Conservation (phyloP, 176 grass and related monocot species). For the Triticum dicoccoides region DNA sequence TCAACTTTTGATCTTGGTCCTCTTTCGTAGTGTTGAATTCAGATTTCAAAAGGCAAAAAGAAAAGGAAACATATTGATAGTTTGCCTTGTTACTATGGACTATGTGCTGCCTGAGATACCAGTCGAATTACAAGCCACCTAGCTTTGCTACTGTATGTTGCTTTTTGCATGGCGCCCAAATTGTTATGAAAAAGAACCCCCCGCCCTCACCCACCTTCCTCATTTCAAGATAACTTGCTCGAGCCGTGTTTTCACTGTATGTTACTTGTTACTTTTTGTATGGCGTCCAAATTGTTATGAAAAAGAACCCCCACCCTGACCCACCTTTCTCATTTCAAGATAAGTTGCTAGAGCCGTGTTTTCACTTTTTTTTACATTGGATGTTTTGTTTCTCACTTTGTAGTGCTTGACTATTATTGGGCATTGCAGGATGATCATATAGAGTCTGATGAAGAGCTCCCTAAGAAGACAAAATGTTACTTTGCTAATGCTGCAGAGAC, state of each 20-base stretch:
- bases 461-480: conserved; percentile 84
- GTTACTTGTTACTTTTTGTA: background rate
- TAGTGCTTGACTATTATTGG: conserved; percentile 23
- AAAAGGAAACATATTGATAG: background rate
- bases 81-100: background rate
- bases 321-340: background rate
- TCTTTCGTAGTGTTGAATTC: conserved; percentile 2
- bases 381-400: background rate
- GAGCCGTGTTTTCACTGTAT: background rate
- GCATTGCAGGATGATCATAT: conserved; percentile 77
- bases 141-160: background rate
- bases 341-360: background rate
- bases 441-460: conserved; percentile 80
- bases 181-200: conserved; percentile 2
- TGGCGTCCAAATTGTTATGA: conserved; percentile 6
- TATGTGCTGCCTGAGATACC: conserved; percentile 16
- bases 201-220: background rate
- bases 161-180: conserved; percentile 1
- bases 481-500: conserved; percentile 71
- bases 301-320: background rate
- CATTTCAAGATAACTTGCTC: background rate
- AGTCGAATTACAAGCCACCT: background rate
- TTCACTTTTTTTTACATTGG: background rate
- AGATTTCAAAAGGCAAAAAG: conserved; percentile 17
- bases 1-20: background rate